Conservation (phyloP, 495 filamentous ascomycete species). For the Hypoxylon rickii region DNA sequence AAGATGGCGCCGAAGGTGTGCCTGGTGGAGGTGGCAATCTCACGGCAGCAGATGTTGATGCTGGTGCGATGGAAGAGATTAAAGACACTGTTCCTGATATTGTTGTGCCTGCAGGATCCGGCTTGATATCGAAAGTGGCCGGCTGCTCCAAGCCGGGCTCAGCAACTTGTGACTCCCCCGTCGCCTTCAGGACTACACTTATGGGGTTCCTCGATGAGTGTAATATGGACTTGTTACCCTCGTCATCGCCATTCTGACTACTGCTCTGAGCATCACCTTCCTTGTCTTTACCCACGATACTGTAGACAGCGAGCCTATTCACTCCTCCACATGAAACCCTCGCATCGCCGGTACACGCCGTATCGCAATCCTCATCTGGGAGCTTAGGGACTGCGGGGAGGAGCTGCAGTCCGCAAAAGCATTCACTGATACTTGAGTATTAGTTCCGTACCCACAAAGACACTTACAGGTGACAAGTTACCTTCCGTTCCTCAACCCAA, state of each 20-base stretch:
- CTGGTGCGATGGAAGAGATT: background rate
- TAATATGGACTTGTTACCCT: background rate
- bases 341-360: constrained; percentile 22
- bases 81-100: background rate
- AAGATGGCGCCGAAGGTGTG: background rate
- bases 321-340: constrained; percentile 25
- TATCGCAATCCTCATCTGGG: constrained; percentile 14
- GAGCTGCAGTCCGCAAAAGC: constrained; percentile 26
- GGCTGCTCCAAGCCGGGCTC: background rate
- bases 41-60: background rate
- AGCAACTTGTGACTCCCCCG: constrained; percentile 1
- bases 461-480: constrained; percentile 1
- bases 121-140: background rate
- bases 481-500: constrained; percentile 27
- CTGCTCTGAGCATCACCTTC: background rate
- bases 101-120: background rate
- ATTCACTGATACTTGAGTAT: constrained; percentile 10
- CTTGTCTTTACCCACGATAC: background rate
- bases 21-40: background rate
- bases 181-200: constrained; percentile 6
- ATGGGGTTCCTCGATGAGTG: background rate
- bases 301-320: constrained; percentile 19
- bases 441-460: background rate
- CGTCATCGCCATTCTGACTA: background rate
- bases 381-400: constrained; percentile 12